phyloP scores from a whole-genome alignment of 192 early-diverging fungal species.

The Bifiguratus adelaidae region DNA sequence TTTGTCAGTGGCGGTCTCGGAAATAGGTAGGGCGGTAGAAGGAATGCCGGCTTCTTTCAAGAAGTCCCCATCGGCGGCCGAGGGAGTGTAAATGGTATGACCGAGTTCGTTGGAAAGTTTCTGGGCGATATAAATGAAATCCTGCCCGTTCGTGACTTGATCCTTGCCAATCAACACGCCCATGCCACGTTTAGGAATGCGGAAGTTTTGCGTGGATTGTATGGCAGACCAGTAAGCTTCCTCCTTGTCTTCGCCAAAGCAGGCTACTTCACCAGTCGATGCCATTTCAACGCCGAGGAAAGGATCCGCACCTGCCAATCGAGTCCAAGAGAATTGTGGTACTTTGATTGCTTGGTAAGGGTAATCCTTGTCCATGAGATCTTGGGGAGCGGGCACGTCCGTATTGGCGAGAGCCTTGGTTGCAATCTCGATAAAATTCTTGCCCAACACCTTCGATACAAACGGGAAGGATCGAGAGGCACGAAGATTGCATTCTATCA shows the following conservation, averaged over 20 bases:
- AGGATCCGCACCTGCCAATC: conserved; percentile 90
- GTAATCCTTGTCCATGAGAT: conserved; percentile 44
- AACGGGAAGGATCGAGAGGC: conserved; percentile 98
- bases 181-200: conserved; percentile 57
- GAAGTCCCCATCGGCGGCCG: conserved; percentile 33
- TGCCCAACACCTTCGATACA: conserved; percentile 87
- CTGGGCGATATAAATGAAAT: conserved; percentile 61
- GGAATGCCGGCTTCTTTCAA: conserved; percentile 29
- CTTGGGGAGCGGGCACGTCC: conserved; percentile 39
- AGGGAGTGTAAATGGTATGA: conserved; percentile 63
- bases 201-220: conserved; percentile 85
- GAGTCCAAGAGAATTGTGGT: conserved; percentile 94
- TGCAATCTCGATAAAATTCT: conserved; percentile 88
- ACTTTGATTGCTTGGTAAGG: conserved; percentile 87
- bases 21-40: conserved; percentile 29
- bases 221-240: conserved; percentile 80
- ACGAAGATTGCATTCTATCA: conserved; percentile 97
- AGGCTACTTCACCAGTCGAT: conserved; percentile 95
- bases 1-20: conserved; percentile 37
- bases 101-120: conserved; percentile 47
- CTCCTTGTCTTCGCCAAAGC: conserved; percentile 85
- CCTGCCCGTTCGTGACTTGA: conserved; percentile 54
- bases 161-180: conserved; percentile 64
- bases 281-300: conserved; percentile 98
- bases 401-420: conserved; percentile 68